Base-by-base conservation (phyloP, 73 alveolate species). In the Blepharisma japonicum region DNA sequence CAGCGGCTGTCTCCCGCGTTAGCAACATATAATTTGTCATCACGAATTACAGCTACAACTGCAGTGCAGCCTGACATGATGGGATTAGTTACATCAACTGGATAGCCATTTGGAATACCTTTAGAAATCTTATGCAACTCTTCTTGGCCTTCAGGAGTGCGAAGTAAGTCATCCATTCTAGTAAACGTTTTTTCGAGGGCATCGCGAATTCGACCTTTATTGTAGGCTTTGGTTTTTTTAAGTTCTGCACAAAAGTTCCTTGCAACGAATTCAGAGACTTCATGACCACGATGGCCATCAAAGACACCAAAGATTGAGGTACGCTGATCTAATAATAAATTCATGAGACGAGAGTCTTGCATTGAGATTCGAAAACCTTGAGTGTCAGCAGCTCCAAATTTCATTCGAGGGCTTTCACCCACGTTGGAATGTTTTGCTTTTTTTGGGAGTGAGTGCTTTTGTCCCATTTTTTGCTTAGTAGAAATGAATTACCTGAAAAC, bases 231-330 rank as follows among this genome's bases (percentile, higher is more conserved):
- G 70, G 80, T 87, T 47, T 88, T 79, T 78, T 49, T 68, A 50
- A 95, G 86, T 55, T 71, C 89, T 18, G 80, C 89, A 9, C 80
- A 32, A 77, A 91, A 89, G 77, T 85, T 83, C 27, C 53, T 48
- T 48, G 87, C 88, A 0, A 94, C 89, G 77, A 67, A 94, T 45
- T 70, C 56, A 54, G 98, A 95, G 20, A 94, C 98, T 86, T 96
- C 98, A 6, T 67, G 47, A 7, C 99, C 99, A 11, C 99, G 98
- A 84, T 94, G 99, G 6, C 99, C 99, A 81, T 94, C 99, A 86
- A 90, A 94, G 25, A 96, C 93, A 42, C 97, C 99, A 56, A 96
- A 96, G 79, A 94, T 78, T 47, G 91, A 61, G 27, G 86, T 79
- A 39, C 78, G 89, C 8, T 49, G 61, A 3, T 94, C 98, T 56